A percentile compares a stretch with the other conserved stretches of the same genome.
Conservation (phyloP, 2,329 filamentous ascomycete genomes). For the Cladobotryum protrusum region DNA sequence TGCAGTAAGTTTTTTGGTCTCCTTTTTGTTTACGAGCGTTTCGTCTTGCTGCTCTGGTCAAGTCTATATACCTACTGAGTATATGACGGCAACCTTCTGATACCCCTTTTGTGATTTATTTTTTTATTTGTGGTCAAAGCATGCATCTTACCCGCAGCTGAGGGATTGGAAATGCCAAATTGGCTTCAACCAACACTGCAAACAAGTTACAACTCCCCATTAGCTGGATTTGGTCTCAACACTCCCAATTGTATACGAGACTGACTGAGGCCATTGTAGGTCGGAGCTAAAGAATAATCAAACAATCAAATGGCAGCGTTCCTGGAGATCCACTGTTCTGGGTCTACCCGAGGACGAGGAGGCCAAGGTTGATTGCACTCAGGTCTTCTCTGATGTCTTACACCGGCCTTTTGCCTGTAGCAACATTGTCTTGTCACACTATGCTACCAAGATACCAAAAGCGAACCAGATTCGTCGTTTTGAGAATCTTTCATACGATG, state of each 20-base stretch:
- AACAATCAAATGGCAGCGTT: conserved; percentile 60
- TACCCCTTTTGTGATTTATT: not conserved
- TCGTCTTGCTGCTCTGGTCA: not conserved
- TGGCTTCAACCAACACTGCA: too few species aligned
- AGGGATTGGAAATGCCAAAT: too few species aligned
- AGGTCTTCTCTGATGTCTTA: conserved; percentile 83
- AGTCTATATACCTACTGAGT: not conserved
- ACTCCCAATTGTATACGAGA: too few species aligned
- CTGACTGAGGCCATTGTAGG: not conserved
- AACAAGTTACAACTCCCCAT: too few species aligned
- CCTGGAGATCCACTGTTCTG: conserved; percentile 77
- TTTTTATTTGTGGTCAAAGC: not conserved
- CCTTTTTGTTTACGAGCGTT: not conserved
- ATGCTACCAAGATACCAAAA: conserved; percentile 62
- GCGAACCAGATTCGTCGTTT: conserved; percentile 69
- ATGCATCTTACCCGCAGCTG: too few species aligned
- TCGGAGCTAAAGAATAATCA: conserved; percentile 20
- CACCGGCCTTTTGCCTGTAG: conserved; percentile 89
- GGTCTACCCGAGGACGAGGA: conserved; percentile 45
- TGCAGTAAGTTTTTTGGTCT: conserved; percentile 59
- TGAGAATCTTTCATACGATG: conserved; percentile 58
- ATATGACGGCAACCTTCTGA: not conserved
- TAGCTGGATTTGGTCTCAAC: too few species aligned
- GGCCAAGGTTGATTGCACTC: conserved; percentile 61
- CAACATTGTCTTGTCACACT: conserved; percentile 62